A percentile compares a stretch with the other conserved stretches of the same genome.
These are phyloP conservation scores for Parsonsia alboflavescens DNA, from an alignment of 257 asterid species.

Conservation along the genomic window DNA sequence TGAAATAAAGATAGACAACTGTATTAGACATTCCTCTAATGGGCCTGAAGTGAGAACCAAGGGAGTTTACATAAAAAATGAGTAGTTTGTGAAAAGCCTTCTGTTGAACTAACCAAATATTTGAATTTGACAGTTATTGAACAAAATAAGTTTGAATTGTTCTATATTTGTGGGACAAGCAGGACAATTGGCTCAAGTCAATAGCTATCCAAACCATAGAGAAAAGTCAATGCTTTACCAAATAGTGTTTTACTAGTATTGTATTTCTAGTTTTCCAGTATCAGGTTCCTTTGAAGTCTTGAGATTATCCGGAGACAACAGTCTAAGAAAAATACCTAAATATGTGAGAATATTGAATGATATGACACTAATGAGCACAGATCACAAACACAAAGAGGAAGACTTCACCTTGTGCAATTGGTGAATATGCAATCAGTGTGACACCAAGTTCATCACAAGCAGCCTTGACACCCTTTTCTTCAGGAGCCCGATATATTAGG, in stretches of 20 bases:
- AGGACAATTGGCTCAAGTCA: background rate
- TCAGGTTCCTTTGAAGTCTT: background rate
- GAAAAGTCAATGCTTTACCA: background rate
- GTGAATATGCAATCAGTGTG: slow-evolving; percentile 80
- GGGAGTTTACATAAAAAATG: background rate
- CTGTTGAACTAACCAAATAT: background rate
- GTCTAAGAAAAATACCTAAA: background rate
- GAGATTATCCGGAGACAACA: background rate
- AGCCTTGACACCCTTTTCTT: slow-evolving; percentile 86
- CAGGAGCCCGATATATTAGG: slow-evolving; percentile 75
- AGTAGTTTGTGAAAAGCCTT: background rate
- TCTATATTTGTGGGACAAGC: background rate
- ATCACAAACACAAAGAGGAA: background rate
- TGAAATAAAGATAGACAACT: background rate
- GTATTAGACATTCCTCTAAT: background rate
- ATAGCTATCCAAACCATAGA: background rate
- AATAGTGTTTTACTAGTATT: background rate
- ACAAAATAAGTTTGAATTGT: background rate
- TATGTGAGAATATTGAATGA: background rate
- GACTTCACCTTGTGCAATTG: slow-evolving; percentile 84
- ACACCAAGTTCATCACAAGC: slow-evolving; percentile 88
- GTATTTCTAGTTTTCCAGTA: background rate
- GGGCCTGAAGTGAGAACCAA: background rate
- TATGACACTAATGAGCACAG: background rate
- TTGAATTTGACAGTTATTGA: background rate